A percentile compares a stretch with the other conserved stretches of the same genome.
phyloP scores from a whole-genome alignment of 805 yeast species.

The Cyberlindnera maritima region DNA sequence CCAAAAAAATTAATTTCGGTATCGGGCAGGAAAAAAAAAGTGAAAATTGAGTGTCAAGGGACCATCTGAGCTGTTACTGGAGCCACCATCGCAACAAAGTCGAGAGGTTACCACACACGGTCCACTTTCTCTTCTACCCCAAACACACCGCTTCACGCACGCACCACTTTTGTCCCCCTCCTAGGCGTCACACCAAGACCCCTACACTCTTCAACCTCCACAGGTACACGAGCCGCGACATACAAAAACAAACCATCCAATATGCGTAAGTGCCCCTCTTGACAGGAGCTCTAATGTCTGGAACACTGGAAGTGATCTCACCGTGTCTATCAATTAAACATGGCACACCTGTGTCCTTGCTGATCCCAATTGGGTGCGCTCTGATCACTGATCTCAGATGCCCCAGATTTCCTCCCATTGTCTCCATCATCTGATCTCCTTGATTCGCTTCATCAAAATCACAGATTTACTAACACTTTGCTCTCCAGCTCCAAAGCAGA shows the following conservation, averaged over 20 bases:
- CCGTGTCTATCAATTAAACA: too few relatives aligned
- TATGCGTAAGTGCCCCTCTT: constrained; percentile 4
- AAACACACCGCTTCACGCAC: background rate
- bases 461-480: background rate
- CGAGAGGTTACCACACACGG: background rate
- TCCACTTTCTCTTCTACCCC: background rate
- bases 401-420: background rate
- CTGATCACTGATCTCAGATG: background rate
- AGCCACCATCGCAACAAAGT: background rate
- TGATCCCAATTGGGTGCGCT: background rate
- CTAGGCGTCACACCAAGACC: constrained; percentile 2
- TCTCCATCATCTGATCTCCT: background rate
- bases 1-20: background rate
- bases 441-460: background rate
- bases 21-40: constrained; percentile 9
- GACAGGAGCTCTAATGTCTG: background rate
- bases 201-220: background rate
- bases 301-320: too few relatives aligned
- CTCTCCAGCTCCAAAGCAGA: constrained; percentile 56
- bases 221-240: constrained; percentile 1
- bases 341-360: too few relatives aligned
- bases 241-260: constrained; percentile 2
- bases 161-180: background rate
- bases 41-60: constrained; percentile 7
- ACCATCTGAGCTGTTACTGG: background rate